These are phyloP conservation scores for Eucalyptus tenuipes DNA, from an alignment of 345 rosid genomes.

Conservation along the genomic window DNA sequence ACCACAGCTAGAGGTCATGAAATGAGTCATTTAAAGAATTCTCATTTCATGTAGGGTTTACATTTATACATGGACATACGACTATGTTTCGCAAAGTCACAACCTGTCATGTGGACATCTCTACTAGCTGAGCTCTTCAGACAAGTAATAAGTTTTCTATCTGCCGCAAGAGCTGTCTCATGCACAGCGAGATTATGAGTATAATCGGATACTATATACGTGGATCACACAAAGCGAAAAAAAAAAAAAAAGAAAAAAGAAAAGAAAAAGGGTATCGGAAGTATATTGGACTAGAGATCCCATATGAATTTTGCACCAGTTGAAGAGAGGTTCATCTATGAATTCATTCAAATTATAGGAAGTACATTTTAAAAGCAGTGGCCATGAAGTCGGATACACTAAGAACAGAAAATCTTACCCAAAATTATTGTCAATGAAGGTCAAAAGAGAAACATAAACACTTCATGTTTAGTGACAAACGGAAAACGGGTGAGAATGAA, in stretches of 20 bases:
- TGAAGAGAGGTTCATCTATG: background rate
- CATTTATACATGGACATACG: background rate
- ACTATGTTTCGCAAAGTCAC: background rate
- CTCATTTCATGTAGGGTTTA: background rate
- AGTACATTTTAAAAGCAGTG: background rate
- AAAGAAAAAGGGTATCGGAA: background rate
- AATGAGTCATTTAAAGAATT: background rate
- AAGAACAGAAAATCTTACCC: background rate
- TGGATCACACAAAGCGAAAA: background rate
- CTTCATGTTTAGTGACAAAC: background rate
- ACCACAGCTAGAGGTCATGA: background rate
- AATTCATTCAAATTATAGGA: background rate
- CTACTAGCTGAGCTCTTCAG: background rate
- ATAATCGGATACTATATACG: background rate
- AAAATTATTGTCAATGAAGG: background rate
- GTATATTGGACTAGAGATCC: background rate
- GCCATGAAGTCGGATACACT: background rate
- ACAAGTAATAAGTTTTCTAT: background rate
- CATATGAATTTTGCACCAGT: background rate
- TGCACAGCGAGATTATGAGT: background rate
- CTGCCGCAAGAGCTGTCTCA: background rate
- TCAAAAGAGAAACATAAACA: background rate
- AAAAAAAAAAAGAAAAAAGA: rapidly evolving
- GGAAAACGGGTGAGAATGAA: background rate
- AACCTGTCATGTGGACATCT: background rate